Conservation (phyloP, 2,329 filamentous ascomycete species). For the Trichoderma breve region DNA sequence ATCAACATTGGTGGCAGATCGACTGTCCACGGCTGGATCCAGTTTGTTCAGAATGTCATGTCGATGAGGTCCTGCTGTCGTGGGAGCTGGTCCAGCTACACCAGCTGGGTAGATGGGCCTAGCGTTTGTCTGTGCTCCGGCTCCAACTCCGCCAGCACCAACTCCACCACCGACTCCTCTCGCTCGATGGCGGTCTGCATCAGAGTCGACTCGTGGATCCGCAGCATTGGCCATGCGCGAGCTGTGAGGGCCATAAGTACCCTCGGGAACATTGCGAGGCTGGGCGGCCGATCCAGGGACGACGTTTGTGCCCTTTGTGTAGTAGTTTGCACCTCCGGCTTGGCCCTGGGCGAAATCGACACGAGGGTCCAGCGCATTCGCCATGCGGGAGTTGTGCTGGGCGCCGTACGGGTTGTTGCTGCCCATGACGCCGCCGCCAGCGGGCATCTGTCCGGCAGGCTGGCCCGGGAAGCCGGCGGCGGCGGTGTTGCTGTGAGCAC, state of each 20-base stretch:
- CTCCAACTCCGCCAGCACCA: neutral
- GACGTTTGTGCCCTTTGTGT: conserved; percentile 5
- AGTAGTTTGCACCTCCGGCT: neutral
- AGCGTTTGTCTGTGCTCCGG: neutral
- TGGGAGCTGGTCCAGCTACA: conserved; percentile 17
- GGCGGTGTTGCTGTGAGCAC: neutral
- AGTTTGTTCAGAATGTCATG: conserved; percentile 22
- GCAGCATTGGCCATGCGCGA: conserved; percentile 43
- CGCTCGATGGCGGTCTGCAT: conserved; percentile 4
- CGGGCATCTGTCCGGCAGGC: neutral
- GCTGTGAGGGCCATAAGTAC: conserved; percentile 30
- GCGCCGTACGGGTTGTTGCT: conserved; percentile 12
- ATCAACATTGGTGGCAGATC: neutral
- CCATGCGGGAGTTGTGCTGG: conserved; percentile 36
- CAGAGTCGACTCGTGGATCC: conserved; percentile 46
- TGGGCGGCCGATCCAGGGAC: neutral
- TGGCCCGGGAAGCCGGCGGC: neutral
- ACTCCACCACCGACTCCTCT: neutral
- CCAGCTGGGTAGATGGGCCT: neutral
- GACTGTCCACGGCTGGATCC: conserved; percentile 21
- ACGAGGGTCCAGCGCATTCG: conserved; percentile 47
- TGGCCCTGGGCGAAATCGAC: conserved; percentile 38
- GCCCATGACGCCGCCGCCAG: neutral
- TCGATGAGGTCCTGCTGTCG: conserved; percentile 22
- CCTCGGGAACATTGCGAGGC: conserved; percentile 11